phyloP scores from a whole-genome alignment of 73 alveolate genomes.

The Blepharisma stoltei region DNA sequence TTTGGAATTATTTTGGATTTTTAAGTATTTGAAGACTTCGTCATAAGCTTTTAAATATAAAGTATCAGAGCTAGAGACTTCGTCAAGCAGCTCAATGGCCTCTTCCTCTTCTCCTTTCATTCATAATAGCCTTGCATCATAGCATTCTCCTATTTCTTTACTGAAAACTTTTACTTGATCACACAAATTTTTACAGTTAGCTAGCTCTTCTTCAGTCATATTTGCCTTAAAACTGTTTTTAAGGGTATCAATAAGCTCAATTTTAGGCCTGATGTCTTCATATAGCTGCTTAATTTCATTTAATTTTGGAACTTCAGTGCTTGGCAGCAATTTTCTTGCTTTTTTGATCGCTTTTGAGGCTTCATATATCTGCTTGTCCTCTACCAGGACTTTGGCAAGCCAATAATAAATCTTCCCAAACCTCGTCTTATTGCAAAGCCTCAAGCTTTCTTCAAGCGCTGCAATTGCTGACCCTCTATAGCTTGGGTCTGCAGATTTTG shows the following conservation, averaged over 20 bases:
- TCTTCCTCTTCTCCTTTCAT: not conserved
- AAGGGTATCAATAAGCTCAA: not conserved
- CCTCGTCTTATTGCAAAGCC: conserved; percentile 3
- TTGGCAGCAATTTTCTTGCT: not conserved
- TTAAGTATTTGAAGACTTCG: not conserved
- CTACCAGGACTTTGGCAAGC: not conserved
- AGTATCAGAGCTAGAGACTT: not conserved
- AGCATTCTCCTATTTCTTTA: not conserved
- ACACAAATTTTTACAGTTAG: not conserved
- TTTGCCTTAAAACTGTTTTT: not conserved
- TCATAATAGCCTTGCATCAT: not conserved
- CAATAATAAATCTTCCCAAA: not conserved
- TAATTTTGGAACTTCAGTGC: too few relatives aligned
- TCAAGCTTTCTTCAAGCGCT: not conserved
- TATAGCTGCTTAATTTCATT: too few relatives aligned
- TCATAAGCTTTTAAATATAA: not conserved
- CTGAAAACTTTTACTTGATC: not conserved
- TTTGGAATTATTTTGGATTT: not conserved
- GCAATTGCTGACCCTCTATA: conserved; percentile 4
- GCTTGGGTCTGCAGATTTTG: not conserved
- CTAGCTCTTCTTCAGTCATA: not conserved
- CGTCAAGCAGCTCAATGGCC: not conserved
- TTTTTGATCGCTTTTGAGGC: not conserved
- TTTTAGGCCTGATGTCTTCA: not conserved
- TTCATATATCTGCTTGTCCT: not conserved